phyloP scores from a whole-genome alignment of 306 rosid species.

The Cicer chorassanicum region DNA sequence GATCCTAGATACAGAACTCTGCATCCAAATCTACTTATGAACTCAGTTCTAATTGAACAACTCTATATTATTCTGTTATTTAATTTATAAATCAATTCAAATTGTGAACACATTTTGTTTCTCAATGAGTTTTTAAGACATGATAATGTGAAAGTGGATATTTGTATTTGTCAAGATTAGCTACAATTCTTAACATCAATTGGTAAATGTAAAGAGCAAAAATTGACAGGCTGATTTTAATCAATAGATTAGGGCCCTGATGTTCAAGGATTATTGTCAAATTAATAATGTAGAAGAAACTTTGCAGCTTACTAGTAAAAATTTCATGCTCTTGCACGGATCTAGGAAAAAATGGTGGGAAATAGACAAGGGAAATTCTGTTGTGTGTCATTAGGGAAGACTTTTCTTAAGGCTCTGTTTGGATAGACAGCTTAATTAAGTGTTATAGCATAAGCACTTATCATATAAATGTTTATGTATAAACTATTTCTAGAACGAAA shows the following conservation, averaged over 20 bases:
- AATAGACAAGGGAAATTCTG: background rate
- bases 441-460: no score
- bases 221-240: slow-evolving; percentile 9
- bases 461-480: no score
- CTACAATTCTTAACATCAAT: background rate
- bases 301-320: background rate
- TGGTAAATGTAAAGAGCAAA: background rate
- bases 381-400: background rate
- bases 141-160: slow-evolving; percentile 5
- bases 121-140: background rate
- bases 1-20: slow-evolving; percentile 13
- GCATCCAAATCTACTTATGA: background rate
- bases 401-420: background rate
- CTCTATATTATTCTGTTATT: background rate
- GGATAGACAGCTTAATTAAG: no score
- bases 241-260: slow-evolving; percentile 7
- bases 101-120: background rate
- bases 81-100: slow-evolving; percentile 1
- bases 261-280: background rate
- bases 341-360: background rate
- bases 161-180: background rate
- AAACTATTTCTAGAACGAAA: no score
- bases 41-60: slow-evolving; percentile 12
- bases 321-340: background rate
- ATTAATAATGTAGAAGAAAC: background rate